Evolutionary conservation across 345 rosid species (phyloP), one percentile per base, ranked within the genome.

Genomic region (Rubroshorea leprosula): DNA sequence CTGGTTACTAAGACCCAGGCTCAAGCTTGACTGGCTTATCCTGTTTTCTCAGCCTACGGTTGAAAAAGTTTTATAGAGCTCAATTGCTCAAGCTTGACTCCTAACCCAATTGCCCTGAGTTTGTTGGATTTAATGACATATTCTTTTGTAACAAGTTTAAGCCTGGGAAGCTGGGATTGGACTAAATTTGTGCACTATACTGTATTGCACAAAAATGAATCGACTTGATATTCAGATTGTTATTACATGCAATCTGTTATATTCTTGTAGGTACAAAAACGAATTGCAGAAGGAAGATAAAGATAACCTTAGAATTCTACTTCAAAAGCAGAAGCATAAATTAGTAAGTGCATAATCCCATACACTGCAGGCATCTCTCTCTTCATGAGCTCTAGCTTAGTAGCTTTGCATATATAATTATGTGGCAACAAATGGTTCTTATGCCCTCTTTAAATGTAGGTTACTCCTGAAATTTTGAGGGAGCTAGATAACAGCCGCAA

Each of bases 211-310:
- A n/a, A n/a, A n/a, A n/a, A n/a, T n/a, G n/a, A n/a, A n/a, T n/a
- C n/a, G n/a, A n/a, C n/a, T n/a, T n/a, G 31, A 8, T 27, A 27
- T 27, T 35, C 41, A 35, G 41, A 1, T 6, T 35, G 7, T 6
- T 3, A 10, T 35, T 35, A 35, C 41, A 35, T 35, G 12, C 1
- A 13, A 13, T 35, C 7, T 6, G 12, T 13, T 6, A 35, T 6
- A 1, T 6, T 35, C 41, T 3, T 72, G 59, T 78, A 89, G 99
- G 75, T 93, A 93, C 79, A 93, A 90, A 78, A 77, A 87, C 75
- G 95, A 82, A 54, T 56, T 93, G 60, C 72, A 11, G 57, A 87
- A 79, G 71, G 96, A 90, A 70, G 97, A 90, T 67, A 89, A 89
- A 80, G 85, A 78, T 49, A 81, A 79, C 58, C 80, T 94, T 18